Evolutionary conservation across 495 filamentous ascomycete species (phyloP), one percentile per base, ranked within the genome.

Genomic region (Echria macrotheca): DNA sequence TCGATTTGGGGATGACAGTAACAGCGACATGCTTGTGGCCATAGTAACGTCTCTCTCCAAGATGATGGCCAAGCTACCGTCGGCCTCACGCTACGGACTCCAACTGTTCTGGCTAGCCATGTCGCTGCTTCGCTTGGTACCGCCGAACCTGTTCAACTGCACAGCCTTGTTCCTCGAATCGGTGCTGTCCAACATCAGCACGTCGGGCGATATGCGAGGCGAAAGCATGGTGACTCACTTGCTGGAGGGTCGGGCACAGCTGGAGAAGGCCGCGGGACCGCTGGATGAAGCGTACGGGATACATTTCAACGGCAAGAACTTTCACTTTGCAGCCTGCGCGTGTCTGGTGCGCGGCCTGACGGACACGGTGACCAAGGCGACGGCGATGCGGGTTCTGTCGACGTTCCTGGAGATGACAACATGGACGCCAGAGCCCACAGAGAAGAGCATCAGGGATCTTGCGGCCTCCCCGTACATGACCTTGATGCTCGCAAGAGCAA

Each of bases 81-180:
- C 75, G 15, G 71, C 78, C 1, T 83, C 79, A 22, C 74, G 81
- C 21, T 85, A 85, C 59, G 78, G 79, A 2, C 58, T 81, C n/a
- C 81, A 85, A 56, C 67, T 85, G 4, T 85, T 85, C 59, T 85
- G 81, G 81, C 65, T 85, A 15, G 81, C 79, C 18, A 73, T 83
- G 55, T 81, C 80, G 15, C 66, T 85, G n/a, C 69, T 83, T 38
- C 71, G 81, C 7, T 70, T 82, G 4, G 78, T 83, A 24, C 77
- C 78, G 10, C 60, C 70, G n/a, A 68, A 59, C 49, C 62, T 80
- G 14, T 84, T 83, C 62, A 83, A 80, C 60, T 82, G 76, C 61
- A 72, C 81, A 0, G 78, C 79, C 11, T 63, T 70, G 21, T 76
- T 85, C 40, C 65, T 85, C n/a, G 81, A 83, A 50, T 70, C 79